Percentiles rank a stretch among this genome's conserved stretches.
These are phyloP conservation scores for Quercus tomentella DNA, from an alignment of 331 rosid species.

Conservation along the genomic window DNA sequence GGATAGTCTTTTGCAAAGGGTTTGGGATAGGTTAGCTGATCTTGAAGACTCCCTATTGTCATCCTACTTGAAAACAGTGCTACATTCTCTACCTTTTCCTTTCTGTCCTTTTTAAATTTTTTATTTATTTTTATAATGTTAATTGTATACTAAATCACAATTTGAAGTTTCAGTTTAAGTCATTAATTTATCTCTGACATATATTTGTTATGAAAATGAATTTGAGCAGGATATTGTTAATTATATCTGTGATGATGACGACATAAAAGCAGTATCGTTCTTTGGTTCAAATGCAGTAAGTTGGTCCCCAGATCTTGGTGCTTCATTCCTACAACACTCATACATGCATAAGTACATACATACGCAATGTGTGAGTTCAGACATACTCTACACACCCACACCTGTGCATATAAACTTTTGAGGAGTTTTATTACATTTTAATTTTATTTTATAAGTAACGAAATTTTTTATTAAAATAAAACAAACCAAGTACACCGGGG, in stretches of 20 bases:
- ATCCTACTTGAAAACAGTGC: background rate
- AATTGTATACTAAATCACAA: background rate
- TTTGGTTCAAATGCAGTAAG: slow-evolving; percentile 53
- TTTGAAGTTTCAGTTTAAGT: slow-evolving; percentile 5
- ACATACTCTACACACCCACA: background rate
- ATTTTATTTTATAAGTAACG: too few species aligned
- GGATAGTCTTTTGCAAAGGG: background rate
- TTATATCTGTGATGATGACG: slow-evolving; percentile 57
- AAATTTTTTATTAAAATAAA: too few species aligned
- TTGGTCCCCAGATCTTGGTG: background rate
- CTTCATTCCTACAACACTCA: background rate
- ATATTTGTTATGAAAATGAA: slow-evolving; percentile 6
- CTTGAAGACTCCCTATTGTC: background rate
- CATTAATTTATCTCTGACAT: background rate
- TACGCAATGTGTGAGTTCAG: background rate
- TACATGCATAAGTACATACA: background rate
- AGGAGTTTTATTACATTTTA: background rate
- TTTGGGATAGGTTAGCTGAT: background rate
- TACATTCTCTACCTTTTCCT: background rate
- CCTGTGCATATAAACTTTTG: background rate
- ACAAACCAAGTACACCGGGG: too few species aligned
- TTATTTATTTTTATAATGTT: background rate
- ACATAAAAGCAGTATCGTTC: slow-evolving; percentile 55
- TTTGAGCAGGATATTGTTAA: slow-evolving; percentile 48
- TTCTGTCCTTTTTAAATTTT: background rate